Evolutionary conservation across 2,329 filamentous ascomycete genomes (phyloP).

Genomic region (Seiridium cupressi): DNA sequence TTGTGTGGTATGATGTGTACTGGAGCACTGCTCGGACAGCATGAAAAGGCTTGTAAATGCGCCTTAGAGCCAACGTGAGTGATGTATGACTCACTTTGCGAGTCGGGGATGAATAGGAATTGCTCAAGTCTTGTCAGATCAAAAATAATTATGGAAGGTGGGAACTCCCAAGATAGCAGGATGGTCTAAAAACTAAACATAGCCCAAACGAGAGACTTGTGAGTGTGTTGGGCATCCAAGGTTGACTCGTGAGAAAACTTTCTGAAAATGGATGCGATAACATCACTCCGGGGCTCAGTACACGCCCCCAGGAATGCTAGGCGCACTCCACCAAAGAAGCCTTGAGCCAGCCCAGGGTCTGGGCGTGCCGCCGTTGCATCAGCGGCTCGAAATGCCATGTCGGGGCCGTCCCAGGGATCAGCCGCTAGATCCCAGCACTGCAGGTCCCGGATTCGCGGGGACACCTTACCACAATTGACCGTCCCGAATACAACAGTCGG

Average conservation of each 20-base stretch:
- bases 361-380: not conserved
- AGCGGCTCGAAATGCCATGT: not conserved
- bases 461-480: not conserved
- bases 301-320: constrained; percentile 4
- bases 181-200: too few species aligned
- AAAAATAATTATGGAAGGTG: not conserved
- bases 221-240: not conserved
- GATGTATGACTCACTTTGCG: not conserved
- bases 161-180: too few species aligned
- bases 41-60: constrained; percentile 12
- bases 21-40: constrained; percentile 22
- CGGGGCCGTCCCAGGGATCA: constrained; percentile 3
- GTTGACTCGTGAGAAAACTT: constrained; percentile 17
- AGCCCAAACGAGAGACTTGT: too few species aligned
- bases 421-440: constrained; percentile 8
- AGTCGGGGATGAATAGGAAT: not conserved
- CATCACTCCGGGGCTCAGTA: not conserved
- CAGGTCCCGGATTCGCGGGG: not conserved
- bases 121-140: not conserved
- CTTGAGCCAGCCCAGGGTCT: not conserved
- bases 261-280: constrained; percentile 4
- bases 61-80: constrained; percentile 25
- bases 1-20: constrained; percentile 24
- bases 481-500: too few species aligned
- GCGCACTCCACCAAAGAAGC: not conserved